Evolutionary conservation across 2,329 filamentous ascomycete species (phyloP).

Genomic region (Microsporum canis): DNA sequence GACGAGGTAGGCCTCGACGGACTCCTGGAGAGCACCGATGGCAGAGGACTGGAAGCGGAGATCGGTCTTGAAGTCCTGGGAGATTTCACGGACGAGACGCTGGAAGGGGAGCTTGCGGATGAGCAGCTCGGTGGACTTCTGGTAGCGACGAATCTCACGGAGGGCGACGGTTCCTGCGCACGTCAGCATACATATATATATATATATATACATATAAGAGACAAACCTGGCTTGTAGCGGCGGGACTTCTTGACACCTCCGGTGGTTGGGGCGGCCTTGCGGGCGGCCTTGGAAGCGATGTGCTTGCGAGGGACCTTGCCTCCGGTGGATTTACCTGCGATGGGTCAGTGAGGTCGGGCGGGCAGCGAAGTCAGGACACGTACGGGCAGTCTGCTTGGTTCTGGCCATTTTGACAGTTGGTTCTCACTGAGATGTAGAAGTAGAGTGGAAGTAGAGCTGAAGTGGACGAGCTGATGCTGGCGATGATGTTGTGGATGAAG

Average conservation of each 20-base stretch:
- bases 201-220: neutral
- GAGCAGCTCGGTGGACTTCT: conserved; percentile 91
- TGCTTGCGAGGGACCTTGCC: conserved; percentile 77
- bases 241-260: conserved; percentile 96
- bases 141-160: conserved; percentile 96
- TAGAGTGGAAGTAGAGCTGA: conserved; percentile 21
- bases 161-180: conserved; percentile 72
- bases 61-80: conserved; percentile 88
- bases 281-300: conserved; percentile 97
- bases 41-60: conserved; percentile 97
- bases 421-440: conserved; percentile 19
- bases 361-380: conserved; percentile 23
- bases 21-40: conserved; percentile 95
- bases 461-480: conserved; percentile 17
- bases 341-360: conserved; percentile 22
- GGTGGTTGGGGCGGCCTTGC: conserved; percentile 95
- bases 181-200: conserved; percentile 19
- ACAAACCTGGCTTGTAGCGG: conserved; percentile 67
- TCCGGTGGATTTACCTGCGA: conserved; percentile 59
- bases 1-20: conserved; percentile 96
- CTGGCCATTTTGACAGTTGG: conserved; percentile 34
- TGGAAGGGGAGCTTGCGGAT: conserved; percentile 98
- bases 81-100: conserved; percentile 93
- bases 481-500: conserved; percentile 17
- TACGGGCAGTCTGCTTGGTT: conserved; percentile 44